Conservation (phyloP, 495 filamentous ascomycete species). For the Penicillium ucsense region DNA sequence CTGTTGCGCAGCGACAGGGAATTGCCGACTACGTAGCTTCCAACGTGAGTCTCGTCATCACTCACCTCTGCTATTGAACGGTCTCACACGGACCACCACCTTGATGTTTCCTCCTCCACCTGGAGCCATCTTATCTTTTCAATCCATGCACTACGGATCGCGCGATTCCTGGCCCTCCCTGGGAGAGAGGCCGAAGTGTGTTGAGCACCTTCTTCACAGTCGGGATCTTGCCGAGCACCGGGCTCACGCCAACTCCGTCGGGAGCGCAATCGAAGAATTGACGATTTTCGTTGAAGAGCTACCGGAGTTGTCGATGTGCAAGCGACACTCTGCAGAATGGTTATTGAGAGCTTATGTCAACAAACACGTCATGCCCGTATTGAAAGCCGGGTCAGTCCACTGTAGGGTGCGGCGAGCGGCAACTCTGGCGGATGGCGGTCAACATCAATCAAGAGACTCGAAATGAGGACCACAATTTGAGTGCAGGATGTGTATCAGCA, state of each 20-base stretch:
- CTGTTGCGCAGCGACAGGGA: background rate
- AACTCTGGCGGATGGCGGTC: background rate
- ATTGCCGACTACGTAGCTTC: background rate
- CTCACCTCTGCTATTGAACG: constrained; percentile 89
- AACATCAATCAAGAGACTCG: background rate
- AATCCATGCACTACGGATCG: constrained; percentile 26
- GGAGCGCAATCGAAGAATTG: constrained; percentile 20
- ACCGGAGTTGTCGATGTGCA: too few relatives aligned
- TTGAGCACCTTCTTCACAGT: too few relatives aligned
- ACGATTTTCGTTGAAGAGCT: too few relatives aligned
- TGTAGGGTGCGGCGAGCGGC: constrained; percentile 9
- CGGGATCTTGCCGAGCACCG: constrained; percentile 6
- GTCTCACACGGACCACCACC: constrained; percentile 93
- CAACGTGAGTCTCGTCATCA: constrained; percentile 2
- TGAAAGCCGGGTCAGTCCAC: constrained; percentile 19
- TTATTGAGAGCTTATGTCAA: constrained; percentile 16
- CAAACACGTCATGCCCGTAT: constrained; percentile 37
- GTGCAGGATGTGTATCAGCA: constrained; percentile 2
- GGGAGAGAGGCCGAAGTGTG: too few relatives aligned
- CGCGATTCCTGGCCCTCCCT: too few relatives aligned
- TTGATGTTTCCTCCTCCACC: constrained; percentile 94
- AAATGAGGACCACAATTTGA: background rate
- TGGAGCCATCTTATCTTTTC: constrained; percentile 53
- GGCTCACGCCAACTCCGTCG: constrained; percentile 28
- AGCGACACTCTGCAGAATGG: too few relatives aligned